Evolutionary conservation across 2,329 filamentous ascomycete species (phyloP).

Genomic region (Ophiostoma perfectum): DNA sequence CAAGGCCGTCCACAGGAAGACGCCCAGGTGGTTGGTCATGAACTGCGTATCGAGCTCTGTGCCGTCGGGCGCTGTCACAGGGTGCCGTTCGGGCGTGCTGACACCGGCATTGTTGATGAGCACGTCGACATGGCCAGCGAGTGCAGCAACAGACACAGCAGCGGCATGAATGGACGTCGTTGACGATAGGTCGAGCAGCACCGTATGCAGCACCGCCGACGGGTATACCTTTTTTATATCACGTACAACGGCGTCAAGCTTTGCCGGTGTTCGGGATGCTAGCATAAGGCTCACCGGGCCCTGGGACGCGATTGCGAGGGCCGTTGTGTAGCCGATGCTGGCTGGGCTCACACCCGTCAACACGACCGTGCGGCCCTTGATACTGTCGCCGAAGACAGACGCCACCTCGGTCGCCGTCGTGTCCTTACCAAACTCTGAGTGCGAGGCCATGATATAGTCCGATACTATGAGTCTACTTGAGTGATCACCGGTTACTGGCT

Average conservation of each 20-base stretch:
- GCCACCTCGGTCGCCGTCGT: slow-evolving; percentile 27
- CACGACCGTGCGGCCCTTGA: slow-evolving; percentile 25
- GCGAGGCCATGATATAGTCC: slow-evolving; percentile 23
- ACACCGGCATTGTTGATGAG: slow-evolving; percentile 42
- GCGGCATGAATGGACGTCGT: background rate
- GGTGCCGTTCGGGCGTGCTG: slow-evolving; percentile 33
- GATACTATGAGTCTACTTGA: background rate
- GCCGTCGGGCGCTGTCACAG: slow-evolving; percentile 33
- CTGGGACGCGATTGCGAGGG: slow-evolving; percentile 42
- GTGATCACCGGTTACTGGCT: no score
- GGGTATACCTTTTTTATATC: background rate
- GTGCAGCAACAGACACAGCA: background rate
- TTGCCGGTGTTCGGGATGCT: slow-evolving; percentile 26
- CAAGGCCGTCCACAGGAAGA: background rate
- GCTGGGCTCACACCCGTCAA: slow-evolving; percentile 40
- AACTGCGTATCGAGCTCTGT: slow-evolving; percentile 26
- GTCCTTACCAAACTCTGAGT: slow-evolving; percentile 22
- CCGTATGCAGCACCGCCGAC: background rate
- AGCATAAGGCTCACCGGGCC: slow-evolving; percentile 39
- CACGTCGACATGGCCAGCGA: slow-evolving; percentile 29
- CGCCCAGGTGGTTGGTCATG: background rate
- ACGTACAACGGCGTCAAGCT: background rate
- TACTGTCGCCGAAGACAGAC: slow-evolving; percentile 20
- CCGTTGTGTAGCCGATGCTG: slow-evolving; percentile 40
- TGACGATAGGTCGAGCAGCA: background rate